Percentiles rank a stretch among this genome's conserved stretches.
Evolutionary conservation across 2,329 filamentous ascomycete species (phyloP).

Genomic region (Aspergillus unguis): DNA sequence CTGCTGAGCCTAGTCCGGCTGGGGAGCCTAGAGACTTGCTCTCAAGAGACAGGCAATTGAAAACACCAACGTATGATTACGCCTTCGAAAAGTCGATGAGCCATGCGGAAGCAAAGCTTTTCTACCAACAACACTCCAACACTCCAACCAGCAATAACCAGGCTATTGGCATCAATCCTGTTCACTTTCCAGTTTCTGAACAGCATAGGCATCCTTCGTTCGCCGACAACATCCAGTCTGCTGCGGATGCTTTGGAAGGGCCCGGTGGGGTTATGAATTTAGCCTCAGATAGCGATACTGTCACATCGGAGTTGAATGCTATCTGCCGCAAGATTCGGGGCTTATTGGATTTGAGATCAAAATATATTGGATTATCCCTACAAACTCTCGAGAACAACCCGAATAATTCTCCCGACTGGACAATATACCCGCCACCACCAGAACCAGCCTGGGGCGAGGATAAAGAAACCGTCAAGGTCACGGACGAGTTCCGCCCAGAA

Average conservation of each 20-base stretch:
- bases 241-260: conserved; percentile 58
- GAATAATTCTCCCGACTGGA: conserved; percentile 77
- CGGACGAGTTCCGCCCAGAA: conserved; percentile 43
- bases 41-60: conserved; percentile 49
- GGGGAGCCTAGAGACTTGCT: conserved; percentile 26
- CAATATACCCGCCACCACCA: conserved; percentile 85
- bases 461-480: conserved; percentile 39
- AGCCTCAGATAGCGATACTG: conserved; percentile 69
- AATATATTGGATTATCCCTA: conserved; percentile 80
- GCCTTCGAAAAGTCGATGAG: conserved; percentile 92
- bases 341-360: conserved; percentile 81
- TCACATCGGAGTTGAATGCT: conserved; percentile 76
- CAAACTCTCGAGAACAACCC: conserved; percentile 84
- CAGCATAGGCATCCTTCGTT: neutral
- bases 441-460: conserved; percentile 81
- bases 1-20: conserved; percentile 5
- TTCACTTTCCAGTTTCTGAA: conserved; percentile 3
- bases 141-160: neutral
- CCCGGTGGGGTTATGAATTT: conserved; percentile 62
- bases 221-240: conserved; percentile 17
- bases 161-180: neutral
- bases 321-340: conserved; percentile 91
- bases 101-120: conserved; percentile 89
- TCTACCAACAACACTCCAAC: conserved; percentile 78
- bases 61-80: conserved; percentile 89